Evolutionary conservation across 305 asterid genomes (phyloP).

Genomic region (Striga hermonthica): DNA sequence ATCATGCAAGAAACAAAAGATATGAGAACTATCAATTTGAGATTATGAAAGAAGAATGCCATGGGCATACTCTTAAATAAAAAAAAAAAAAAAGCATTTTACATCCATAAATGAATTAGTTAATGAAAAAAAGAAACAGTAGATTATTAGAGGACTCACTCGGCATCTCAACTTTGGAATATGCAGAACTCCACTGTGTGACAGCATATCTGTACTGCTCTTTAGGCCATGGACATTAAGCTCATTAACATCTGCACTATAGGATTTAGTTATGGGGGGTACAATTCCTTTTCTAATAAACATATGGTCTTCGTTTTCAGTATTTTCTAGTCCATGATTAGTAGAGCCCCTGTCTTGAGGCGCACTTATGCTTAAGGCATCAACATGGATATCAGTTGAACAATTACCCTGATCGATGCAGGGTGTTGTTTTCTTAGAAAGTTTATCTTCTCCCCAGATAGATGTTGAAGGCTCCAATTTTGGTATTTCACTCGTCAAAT

Average conservation of each 20-base stretch:
- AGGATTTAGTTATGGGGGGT: constrained; percentile 46
- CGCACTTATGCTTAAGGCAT: constrained; percentile 24
- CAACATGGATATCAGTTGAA: too few relatives aligned
- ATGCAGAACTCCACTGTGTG: constrained; percentile 50
- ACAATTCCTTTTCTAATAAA: constrained; percentile 40
- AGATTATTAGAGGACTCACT: constrained; percentile 40
- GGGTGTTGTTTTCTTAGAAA: too few relatives aligned
- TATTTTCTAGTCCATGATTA: constrained; percentile 35
- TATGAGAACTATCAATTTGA: constrained; percentile 22
- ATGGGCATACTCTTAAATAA: constrained; percentile 27
- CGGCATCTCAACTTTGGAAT: constrained; percentile 79
- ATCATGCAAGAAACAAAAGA: constrained; percentile 18
- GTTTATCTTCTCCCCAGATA: constrained; percentile 32
- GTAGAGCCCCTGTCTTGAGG: constrained; percentile 33
- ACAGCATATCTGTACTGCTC: constrained; percentile 45
- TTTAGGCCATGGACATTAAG: constrained; percentile 37
- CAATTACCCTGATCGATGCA: too few relatives aligned
- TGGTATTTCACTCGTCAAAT: constrained; percentile 32
- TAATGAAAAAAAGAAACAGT: background rate
- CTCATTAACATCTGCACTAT: constrained; percentile 46
- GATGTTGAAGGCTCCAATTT: constrained; percentile 35
- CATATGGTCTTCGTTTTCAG: constrained; percentile 34
- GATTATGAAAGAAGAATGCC: constrained; percentile 20
- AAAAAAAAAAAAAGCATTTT: too few relatives aligned
- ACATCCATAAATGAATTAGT: background rate